Conservation (phyloP, 495 filamentous ascomycete species). For the Penicillium bovifimosum region DNA sequence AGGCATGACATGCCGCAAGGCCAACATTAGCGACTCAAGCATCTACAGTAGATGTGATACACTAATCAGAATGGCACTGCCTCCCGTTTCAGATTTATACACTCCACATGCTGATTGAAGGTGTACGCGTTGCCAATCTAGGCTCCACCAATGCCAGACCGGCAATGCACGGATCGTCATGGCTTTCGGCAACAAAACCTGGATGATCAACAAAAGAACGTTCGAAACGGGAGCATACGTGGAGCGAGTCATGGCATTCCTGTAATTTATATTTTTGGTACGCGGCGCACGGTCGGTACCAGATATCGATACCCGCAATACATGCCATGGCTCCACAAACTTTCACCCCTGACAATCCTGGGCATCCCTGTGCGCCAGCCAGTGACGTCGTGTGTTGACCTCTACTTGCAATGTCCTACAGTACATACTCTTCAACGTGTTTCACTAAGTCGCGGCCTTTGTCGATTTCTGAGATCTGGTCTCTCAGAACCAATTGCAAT, state of each 20-base stretch:
- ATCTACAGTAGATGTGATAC: background rate
- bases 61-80: background rate
- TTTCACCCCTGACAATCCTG: constrained; percentile 24
- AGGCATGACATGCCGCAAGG: background rate
- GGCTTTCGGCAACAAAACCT: background rate
- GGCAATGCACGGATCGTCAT: constrained; percentile 22
- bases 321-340: constrained; percentile 1
- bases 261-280: background rate
- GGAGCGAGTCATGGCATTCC: constrained; percentile 1
- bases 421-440: background rate
- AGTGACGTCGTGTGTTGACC: constrained; percentile 21
- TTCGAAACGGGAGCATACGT: background rate
- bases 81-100: constrained; percentile 1
- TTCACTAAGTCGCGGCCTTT: background rate
- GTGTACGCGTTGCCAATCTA: constrained; percentile 21
- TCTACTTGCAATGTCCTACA: background rate
- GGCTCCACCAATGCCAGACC: constrained; percentile 17
- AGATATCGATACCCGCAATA: background rate
- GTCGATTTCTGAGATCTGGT: background rate
- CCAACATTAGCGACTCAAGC: background rate
- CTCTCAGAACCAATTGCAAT: background rate
- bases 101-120: constrained; percentile 9
- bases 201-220: background rate
- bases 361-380: constrained; percentile 24
- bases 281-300: background rate